Conservation (phyloP, 1,284 basidiomycete genomes). For the Ceratobasidium theobromae region DNA sequence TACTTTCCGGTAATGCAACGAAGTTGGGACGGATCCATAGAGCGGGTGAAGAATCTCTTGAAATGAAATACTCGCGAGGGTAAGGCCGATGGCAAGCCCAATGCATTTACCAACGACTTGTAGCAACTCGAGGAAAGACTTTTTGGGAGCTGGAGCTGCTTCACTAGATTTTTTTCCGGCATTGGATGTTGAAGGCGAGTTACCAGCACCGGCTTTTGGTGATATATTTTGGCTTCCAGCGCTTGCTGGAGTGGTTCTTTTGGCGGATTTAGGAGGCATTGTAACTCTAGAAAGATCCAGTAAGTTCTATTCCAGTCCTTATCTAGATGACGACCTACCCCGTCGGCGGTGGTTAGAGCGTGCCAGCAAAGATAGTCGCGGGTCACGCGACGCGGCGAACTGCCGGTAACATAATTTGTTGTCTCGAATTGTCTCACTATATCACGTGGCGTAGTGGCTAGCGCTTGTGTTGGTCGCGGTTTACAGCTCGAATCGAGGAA, state of each 20-base stretch:
- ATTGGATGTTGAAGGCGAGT: not conserved
- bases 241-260: not conserved
- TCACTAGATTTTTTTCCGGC: not conserved
- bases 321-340: not conserved
- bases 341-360: not conserved
- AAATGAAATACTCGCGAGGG: conserved; percentile 57
- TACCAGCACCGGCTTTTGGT: conserved; percentile 5
- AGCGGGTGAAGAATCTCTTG: conserved; percentile 57
- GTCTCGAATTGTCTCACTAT: not conserved
- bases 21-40: conserved; percentile 57
- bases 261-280: conserved; percentile 9
- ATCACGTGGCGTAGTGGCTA: conserved; percentile 5
- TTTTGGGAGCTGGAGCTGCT: not conserved
- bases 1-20: conserved; percentile 51
- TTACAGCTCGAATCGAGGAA: no score
- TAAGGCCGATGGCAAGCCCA: conserved; percentile 41
- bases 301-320: not conserved
- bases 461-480: not conserved
- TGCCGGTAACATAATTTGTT: not conserved
- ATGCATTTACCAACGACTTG: conserved; percentile 11
- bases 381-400: conserved; percentile 7
- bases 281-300: not conserved
- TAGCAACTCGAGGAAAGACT: conserved; percentile 1
- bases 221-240: conserved; percentile 2
- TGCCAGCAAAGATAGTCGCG: not conserved